A percentile compares a stretch with the other conserved stretches of the same genome.
Evolutionary conservation across 2,329 filamentous ascomycete genomes (phyloP).

Genomic region (Hysterium pulicare): DNA sequence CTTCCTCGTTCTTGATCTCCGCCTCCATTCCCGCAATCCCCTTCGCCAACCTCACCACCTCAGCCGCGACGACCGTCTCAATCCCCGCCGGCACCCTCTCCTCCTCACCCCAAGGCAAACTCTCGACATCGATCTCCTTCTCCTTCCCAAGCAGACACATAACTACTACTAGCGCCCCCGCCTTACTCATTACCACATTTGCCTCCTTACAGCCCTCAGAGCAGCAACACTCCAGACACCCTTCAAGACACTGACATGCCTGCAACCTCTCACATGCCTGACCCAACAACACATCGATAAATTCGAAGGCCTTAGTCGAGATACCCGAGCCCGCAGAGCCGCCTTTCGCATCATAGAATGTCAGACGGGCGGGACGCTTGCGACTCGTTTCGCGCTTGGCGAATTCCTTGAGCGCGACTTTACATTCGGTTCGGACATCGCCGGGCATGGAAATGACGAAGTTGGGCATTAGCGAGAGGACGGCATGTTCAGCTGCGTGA

Average conservation of each 20-base stretch:
- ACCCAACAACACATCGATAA: slow-evolving; percentile 72
- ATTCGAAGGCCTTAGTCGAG: slow-evolving; percentile 89
- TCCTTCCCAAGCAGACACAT: slow-evolving; percentile 70
- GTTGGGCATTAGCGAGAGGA: slow-evolving; percentile 82
- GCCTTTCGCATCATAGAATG: slow-evolving; percentile 94
- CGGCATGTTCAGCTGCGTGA: slow-evolving; percentile 89
- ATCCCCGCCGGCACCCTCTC: slow-evolving; percentile 64
- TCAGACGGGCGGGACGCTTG: slow-evolving; percentile 82
- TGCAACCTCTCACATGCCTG: slow-evolving; percentile 76
- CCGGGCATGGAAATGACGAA: slow-evolving; percentile 88
- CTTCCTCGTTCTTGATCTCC: slow-evolving; percentile 33
- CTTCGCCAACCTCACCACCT: slow-evolving; percentile 56
- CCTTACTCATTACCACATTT: slow-evolving; percentile 93
- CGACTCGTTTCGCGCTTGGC: slow-evolving; percentile 64
- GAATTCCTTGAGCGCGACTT: slow-evolving; percentile 84
- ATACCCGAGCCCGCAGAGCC: slow-evolving; percentile 81
- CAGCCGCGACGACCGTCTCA: slow-evolving; percentile 77
- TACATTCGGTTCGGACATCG: slow-evolving; percentile 93
- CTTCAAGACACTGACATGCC: slow-evolving; percentile 70
- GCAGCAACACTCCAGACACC: slow-evolving; percentile 87
- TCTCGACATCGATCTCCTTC: slow-evolving; percentile 74
- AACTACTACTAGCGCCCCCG: slow-evolving; percentile 77
- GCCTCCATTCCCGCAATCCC: slow-evolving; percentile 42
- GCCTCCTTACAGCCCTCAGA: slow-evolving; percentile 79
- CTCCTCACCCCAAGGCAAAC: slow-evolving; percentile 82